Evolutionary conservation across 225 moss, liverwort and hornwort species (phyloP).

Genomic region (Physcomitrium patens): DNA sequence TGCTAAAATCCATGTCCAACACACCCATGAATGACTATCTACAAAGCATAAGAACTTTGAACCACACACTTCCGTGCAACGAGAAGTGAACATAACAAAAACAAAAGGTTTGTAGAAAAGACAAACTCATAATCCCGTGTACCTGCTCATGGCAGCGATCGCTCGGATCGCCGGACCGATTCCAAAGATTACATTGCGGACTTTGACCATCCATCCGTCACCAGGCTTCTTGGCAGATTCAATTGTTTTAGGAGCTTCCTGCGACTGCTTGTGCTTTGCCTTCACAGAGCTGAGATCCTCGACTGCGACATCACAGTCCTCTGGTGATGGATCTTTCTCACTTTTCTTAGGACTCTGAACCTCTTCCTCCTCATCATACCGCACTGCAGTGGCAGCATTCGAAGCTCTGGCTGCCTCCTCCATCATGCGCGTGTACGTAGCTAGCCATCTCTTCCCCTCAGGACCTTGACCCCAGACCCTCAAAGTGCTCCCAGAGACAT

Average conservation of each 20-base stretch:
- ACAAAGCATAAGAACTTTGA: background rate
- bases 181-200: conserved; percentile 74
- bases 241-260: conserved; percentile 76
- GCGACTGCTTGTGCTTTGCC: conserved; percentile 81
- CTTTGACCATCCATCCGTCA: conserved; percentile 66
- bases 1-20: too few relatives aligned
- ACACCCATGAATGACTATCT: too few relatives aligned
- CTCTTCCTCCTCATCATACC: conserved; percentile 68
- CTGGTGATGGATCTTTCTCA: conserved; percentile 81
- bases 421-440: conserved; percentile 54
- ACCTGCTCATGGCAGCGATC: conserved; percentile 96
- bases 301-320: conserved; percentile 95
- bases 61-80: background rate
- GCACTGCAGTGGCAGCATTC: conserved; percentile 48
- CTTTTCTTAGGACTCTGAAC: conserved; percentile 52
- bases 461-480: conserved; percentile 51
- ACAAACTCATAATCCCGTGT: background rate
- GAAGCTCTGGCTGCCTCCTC: conserved; percentile 62
- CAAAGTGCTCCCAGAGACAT: conserved; percentile 14
- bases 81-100: background rate
- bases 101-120: too few relatives aligned
- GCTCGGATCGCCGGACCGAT: conserved; percentile 88
- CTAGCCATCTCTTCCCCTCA: conserved; percentile 56
- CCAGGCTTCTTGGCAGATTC: conserved; percentile 41
- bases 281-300: conserved; percentile 87